These are phyloP conservation scores for Hymenochaete sp. DNA, from an alignment of 1,284 basidiomycete species.

Conservation along the genomic window DNA sequence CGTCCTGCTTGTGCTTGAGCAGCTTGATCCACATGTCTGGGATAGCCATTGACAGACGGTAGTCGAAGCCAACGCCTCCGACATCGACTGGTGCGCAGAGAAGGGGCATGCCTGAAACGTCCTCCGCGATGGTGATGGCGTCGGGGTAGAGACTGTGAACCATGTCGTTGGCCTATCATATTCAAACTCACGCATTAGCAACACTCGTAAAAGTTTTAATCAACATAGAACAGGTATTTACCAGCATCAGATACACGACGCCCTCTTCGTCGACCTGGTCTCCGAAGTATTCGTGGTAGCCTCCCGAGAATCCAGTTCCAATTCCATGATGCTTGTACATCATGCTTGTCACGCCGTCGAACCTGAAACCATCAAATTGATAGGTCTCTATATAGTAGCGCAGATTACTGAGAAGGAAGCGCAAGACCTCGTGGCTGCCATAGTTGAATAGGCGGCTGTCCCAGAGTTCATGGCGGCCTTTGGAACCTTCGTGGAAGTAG, in stretches of 20 bases:
- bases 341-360: constrained; percentile 98
- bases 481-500: constrained; percentile 92
- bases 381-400: constrained; percentile 95
- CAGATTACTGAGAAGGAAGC: constrained; percentile 92
- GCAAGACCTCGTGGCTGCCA: constrained; percentile 84
- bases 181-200: constrained; percentile 8
- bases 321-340: constrained; percentile 98
- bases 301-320: constrained; percentile 93
- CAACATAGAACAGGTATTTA: constrained; percentile 39
- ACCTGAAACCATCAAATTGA: constrained; percentile 94
- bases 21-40: constrained; percentile 99
- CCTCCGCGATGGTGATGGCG: constrained; percentile 90
- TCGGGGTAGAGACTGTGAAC: constrained; percentile 77
- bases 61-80: constrained; percentile 96
- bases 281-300: constrained; percentile 98
- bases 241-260: constrained; percentile 94
- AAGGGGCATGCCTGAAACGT: constrained; percentile 97
- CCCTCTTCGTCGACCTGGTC: constrained; percentile 78
- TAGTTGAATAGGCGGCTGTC: constrained; percentile 97
- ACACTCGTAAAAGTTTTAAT: not conserved
- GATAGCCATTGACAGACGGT: constrained; percentile 94
- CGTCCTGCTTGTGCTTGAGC: constrained; percentile 85
- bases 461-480: constrained; percentile 93
- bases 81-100: constrained; percentile 73
- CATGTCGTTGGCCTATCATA: constrained; percentile 77